Evolutionary conservation across 768 basidiomycete species (phyloP), one percentile per base, ranked within the genome.

Genomic region (Psilocybe sp.): DNA sequence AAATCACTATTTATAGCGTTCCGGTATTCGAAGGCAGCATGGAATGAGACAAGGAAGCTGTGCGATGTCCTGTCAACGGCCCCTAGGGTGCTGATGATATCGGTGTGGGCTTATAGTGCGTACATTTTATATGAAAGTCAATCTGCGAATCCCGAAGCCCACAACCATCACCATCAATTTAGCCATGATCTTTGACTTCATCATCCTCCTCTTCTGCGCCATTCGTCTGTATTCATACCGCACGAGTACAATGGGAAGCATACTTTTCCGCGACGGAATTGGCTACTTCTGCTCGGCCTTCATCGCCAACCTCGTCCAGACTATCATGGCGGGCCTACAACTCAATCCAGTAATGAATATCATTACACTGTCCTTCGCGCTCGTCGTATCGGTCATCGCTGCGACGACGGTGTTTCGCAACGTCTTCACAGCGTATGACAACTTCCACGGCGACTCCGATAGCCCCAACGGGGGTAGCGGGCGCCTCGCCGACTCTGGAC

Each of bases 281-380:
- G 68, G 48, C 8, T 70, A 70, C 45, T 70, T 68, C 56, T 65
- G 61, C 35, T 61, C 62, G 40, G 67, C 60, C 12, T 70, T 68
- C 44, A 61, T 58, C 31, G 67, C 67, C 39, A 70, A 70, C 51
- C 54, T 70, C 16, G 47, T 69, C 1, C 69, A 66, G 49, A 70
- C 63, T 19, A 51, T 70, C 48, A 59, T 68, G 46, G 67, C 66
- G 5, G 44, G 59, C 5, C 59, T 70, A 3, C 60, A 61, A 2
- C 55, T 66, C 19, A 68, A 70, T 45, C 69, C 69, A 9, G 65
- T 68, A 16, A 65, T 70, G 65, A 68, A 68, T 54, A 64, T 68
- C 45, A 64, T 68, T 31, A 59, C 60, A 3, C 57, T 70, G 4
- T 63, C 69, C 2, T 70, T 68, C 50, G 66, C 67, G 5, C 53